A percentile compares a stretch with the other conserved stretches of the same genome.
phyloP scores from a whole-genome alignment of 352 stramenopile genomes.

The Phytopythium aichiense region DNA sequence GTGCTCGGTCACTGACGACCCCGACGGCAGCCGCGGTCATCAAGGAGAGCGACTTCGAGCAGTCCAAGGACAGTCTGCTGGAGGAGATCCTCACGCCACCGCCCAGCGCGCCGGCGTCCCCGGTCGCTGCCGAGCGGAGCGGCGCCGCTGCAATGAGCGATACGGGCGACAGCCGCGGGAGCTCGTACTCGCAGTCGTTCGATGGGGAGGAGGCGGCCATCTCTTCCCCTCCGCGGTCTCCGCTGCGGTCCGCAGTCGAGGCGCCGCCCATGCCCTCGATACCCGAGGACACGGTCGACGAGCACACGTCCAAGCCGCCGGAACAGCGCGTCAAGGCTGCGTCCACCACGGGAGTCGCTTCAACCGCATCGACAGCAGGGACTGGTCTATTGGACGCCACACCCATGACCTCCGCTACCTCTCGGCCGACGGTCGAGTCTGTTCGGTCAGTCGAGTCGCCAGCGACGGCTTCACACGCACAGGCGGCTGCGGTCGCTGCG shows the following conservation, averaged over 20 bases:
- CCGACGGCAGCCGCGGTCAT: constrained; percentile 33
- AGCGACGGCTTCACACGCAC: not conserved
- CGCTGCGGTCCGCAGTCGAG: not conserved
- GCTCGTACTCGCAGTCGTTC: constrained; percentile 20
- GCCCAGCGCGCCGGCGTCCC: constrained; percentile 12
- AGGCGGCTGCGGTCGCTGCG: not conserved
- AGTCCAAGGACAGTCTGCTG: constrained; percentile 62
- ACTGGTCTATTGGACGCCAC: not conserved
- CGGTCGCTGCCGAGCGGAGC: constrained; percentile 2
- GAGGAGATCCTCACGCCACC: constrained; percentile 46
- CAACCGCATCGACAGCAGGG: not conserved
- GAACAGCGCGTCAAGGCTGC: not conserved
- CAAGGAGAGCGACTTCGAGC: constrained; percentile 59
- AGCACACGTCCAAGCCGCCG: not conserved
- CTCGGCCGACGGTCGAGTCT: not conserved
- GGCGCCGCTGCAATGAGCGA: no score
- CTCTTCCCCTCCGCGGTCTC: constrained; percentile 10
- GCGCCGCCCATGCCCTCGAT: not conserved
- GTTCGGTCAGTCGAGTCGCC: not conserved
- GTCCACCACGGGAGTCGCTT: no score
- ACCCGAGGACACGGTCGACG: not conserved
- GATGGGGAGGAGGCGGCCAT: constrained; percentile 20
- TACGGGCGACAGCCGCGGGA: not conserved
- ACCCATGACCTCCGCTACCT: not conserved
- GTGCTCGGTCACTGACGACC: constrained; percentile 36